Evolutionary conservation across 305 asterid genomes (phyloP).

Genomic region (Lippia alba): DNA sequence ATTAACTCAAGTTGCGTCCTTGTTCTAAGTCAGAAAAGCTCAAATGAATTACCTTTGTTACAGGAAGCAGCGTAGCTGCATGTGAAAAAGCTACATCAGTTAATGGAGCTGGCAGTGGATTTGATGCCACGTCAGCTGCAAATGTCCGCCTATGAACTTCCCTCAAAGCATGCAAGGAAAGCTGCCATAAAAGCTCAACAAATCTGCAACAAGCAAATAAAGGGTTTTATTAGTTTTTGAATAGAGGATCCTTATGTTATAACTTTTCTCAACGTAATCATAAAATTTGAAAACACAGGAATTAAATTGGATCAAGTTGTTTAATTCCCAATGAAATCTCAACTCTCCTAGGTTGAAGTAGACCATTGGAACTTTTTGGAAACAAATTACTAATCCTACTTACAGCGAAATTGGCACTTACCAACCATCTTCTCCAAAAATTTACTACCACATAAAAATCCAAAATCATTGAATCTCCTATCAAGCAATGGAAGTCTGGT

Average conservation of each 20-base stretch:
- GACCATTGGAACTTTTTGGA: slow-evolving; percentile 23
- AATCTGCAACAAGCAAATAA: slow-evolving; percentile 62
- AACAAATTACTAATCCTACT: slow-evolving; percentile 23
- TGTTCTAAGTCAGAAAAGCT: slow-evolving; percentile 23
- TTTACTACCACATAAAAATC: background rate
- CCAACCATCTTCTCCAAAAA: slow-evolving; percentile 6
- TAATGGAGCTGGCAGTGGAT: slow-evolving; percentile 91
- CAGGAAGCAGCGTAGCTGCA: slow-evolving; percentile 96
- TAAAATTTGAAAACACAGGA: slow-evolving; percentile 9
- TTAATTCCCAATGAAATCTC: slow-evolving; percentile 20
- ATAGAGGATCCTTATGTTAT: slow-evolving; percentile 8
- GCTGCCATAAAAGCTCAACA: slow-evolving; percentile 97
- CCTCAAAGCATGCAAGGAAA: slow-evolving; percentile 96
- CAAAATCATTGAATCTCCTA: slow-evolving; percentile 18
- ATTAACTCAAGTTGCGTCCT: slow-evolving; percentile 3
- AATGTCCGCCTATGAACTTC: slow-evolving; percentile 96
- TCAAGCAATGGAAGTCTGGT: slow-evolving; percentile 8
- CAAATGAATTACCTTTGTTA: slow-evolving; percentile 74
- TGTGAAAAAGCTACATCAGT: slow-evolving; percentile 99
- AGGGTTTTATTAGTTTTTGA: slow-evolving; percentile 15
- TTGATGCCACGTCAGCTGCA: slow-evolving; percentile 88
- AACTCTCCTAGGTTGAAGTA: slow-evolving; percentile 29
- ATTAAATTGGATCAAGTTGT: background rate
- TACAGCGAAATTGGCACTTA: slow-evolving; percentile 13
- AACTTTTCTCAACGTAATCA: slow-evolving; percentile 9